Evolutionary conservation across 352 stramenopile genomes (phyloP), one percentile per base, ranked within the genome.

Genomic region (Ophiocytium majus): DNA sequence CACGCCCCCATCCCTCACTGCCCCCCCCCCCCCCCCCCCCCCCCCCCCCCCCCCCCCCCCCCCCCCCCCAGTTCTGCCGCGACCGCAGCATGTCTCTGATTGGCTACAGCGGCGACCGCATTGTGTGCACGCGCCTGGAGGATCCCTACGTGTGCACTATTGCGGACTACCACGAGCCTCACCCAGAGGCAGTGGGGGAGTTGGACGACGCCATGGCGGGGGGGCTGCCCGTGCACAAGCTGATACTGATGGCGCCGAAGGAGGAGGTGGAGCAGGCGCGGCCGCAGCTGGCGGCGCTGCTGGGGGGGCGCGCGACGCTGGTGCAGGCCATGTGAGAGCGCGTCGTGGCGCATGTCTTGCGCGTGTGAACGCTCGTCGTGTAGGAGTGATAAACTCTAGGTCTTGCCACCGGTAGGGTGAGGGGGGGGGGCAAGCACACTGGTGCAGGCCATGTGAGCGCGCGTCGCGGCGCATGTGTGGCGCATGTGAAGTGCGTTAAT

Each of bases 211-310:
- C 84, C 9, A 84, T 81, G 50, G 79, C 64, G n/a, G 64, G 23
- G 19, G 84, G 84, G n/a, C 71, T 88, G 33, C 79, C 75, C 28
- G 49, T 88, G n/a, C 84, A 88, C 80, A 88, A 88, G 81, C 84
- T 88, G 28, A 88, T 88, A 10, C 35, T 88, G 28, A 85, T 88
- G 71, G 84, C 81, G n/a, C 63, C 79, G 19, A 83, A 49, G 9
- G 80, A 85, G 76, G 49, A 66, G 50, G 82, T 88, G n/a, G 84
- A 85, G 80, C 66, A 63, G 50, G 74, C 81, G 19, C 49, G 84
- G 9, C 84, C 84, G 34, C 63, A 81, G n/a, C 32, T 88, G 33
- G 64, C 81, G 31, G 43, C 19, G 37, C 78, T 88, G 32, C 23
- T 88, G 32, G 81, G 81, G 43, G 79, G 82, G 9, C 43, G 63